phyloP scores from a whole-genome alignment of 257 asterid genomes.

The Solanum boliviense region DNA sequence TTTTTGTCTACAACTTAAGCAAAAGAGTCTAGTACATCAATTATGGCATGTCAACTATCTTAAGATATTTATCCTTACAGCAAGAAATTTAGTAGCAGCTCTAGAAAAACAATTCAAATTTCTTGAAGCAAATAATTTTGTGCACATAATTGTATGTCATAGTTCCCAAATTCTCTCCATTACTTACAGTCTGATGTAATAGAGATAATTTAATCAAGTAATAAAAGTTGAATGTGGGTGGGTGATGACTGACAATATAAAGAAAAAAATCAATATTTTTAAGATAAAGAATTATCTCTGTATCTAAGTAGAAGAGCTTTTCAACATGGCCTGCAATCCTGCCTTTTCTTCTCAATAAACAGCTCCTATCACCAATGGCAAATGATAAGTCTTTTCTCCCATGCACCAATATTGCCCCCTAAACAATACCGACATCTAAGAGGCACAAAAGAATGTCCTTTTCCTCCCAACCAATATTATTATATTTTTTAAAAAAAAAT shows the following conservation, averaged over 20 bases:
- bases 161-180: neutral
- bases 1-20: neutral
- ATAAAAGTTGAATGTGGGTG: conserved; percentile 2
- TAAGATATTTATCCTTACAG: neutral
- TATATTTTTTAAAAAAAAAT: neutral
- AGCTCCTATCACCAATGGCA: conserved; percentile 5
- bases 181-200: conserved; percentile 7
- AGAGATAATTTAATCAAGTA: neutral
- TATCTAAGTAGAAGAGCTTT: conserved; percentile 14
- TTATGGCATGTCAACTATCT: neutral
- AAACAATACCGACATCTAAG: conserved; percentile 14
- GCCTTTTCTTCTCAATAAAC: conserved; percentile 16
- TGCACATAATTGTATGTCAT: conserved; percentile 2
- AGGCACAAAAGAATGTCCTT: conserved; percentile 34
- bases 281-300: conserved; percentile 23
- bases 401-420: conserved; percentile 28
- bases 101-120: neutral
- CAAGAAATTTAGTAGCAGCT: neutral
- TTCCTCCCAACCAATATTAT: conserved; percentile 24
- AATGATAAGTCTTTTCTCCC: conserved; percentile 14
- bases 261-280: neutral
- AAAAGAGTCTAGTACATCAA: neutral
- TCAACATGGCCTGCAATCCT: conserved; percentile 13
- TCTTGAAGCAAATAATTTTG: neutral
- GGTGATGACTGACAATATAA: conserved; percentile 5